Evolutionary conservation across 495 filamentous ascomycete species (phyloP).

Genomic region (Aspergillus olivimuriae): DNA sequence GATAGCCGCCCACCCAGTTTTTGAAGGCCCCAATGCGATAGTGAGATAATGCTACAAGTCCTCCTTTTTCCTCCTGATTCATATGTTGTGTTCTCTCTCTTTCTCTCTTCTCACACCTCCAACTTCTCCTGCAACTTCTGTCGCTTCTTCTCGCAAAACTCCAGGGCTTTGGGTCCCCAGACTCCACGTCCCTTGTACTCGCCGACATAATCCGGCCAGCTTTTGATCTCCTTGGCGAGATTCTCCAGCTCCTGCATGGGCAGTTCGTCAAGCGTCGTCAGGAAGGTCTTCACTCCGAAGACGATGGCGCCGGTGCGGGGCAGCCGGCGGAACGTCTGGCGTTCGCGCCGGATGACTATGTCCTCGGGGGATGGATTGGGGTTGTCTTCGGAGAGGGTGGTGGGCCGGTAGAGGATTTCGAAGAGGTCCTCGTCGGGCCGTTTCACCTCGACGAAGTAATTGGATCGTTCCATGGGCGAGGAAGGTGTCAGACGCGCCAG

Average conservation of each 20-base stretch:
- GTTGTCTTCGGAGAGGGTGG: slow-evolving; percentile 27
- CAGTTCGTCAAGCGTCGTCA: slow-evolving; percentile 41
- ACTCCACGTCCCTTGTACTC: slow-evolving; percentile 47
- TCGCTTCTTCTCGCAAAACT: slow-evolving; percentile 32
- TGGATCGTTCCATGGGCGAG: slow-evolving; percentile 47
- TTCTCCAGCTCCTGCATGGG: slow-evolving; percentile 38
- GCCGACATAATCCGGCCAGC: slow-evolving; percentile 47
- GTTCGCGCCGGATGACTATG: slow-evolving; percentile 46
- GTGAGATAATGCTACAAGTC: slow-evolving; percentile 21
- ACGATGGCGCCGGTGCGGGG: slow-evolving; percentile 41
- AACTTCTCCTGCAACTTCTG: slow-evolving; percentile 6
- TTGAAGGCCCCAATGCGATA: slow-evolving; percentile 16
- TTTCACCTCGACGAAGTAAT: slow-evolving; percentile 49
- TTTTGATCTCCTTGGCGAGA: slow-evolving; percentile 42
- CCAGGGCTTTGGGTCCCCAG: slow-evolving; percentile 41
- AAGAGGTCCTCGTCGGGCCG: slow-evolving; percentile 35
- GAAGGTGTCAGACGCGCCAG: slow-evolving; percentile 39
- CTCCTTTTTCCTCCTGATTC: slow-evolving; percentile 9
- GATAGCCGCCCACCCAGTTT: slow-evolving; percentile 32
- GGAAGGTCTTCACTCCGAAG: slow-evolving; percentile 50
- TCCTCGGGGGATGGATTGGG: slow-evolving; percentile 29
- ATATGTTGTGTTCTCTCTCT: not conserved
- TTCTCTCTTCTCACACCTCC: slow-evolving; percentile 15
- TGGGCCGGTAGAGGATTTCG: slow-evolving; percentile 34
- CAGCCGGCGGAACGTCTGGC: slow-evolving; percentile 50